Conservation (phyloP, 306 rosid genomes). For the Quercus alba region DNA sequence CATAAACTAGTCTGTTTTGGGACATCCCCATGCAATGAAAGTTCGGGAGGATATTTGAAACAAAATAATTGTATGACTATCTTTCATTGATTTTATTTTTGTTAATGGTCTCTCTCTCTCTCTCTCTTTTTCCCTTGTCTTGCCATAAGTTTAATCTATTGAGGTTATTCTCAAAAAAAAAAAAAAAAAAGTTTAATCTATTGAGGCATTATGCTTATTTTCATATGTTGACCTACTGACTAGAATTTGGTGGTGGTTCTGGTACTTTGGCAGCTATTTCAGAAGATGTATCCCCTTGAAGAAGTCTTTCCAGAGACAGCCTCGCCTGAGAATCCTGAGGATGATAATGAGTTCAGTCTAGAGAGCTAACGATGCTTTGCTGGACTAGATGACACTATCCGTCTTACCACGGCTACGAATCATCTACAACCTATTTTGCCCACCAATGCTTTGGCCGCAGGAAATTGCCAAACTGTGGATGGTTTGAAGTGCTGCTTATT, state of each 20-base stretch:
- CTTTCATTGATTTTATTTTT: neutral
- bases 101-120: neutral
- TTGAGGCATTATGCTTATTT: neutral
- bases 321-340: slow-evolving; percentile 32
- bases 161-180: too few relatives aligned
- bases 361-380: slow-evolving; percentile 25
- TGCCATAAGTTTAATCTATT: neutral
- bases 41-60: too few relatives aligned
- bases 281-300: slow-evolving; percentile 43
- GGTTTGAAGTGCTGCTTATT: too few relatives aligned
- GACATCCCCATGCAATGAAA: too few relatives aligned
- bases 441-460: neutral
- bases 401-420: neutral
- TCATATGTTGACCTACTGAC: neutral
- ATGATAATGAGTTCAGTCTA: slow-evolving; percentile 31
- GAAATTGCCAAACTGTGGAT: too few relatives aligned
- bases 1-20: too few relatives aligned
- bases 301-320: slow-evolving; percentile 43
- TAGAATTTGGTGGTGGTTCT: slow-evolving; percentile 17
- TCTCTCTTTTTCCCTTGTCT: neutral
- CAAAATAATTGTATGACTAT: too few relatives aligned
- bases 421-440: neutral
- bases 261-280: slow-evolving; percentile 39
- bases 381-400: neutral
- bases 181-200: too few relatives aligned